These are phyloP conservation scores for Trichoderma pleuroti DNA, from an alignment of 2,329 filamentous ascomycete genomes.

Conservation along the genomic window DNA sequence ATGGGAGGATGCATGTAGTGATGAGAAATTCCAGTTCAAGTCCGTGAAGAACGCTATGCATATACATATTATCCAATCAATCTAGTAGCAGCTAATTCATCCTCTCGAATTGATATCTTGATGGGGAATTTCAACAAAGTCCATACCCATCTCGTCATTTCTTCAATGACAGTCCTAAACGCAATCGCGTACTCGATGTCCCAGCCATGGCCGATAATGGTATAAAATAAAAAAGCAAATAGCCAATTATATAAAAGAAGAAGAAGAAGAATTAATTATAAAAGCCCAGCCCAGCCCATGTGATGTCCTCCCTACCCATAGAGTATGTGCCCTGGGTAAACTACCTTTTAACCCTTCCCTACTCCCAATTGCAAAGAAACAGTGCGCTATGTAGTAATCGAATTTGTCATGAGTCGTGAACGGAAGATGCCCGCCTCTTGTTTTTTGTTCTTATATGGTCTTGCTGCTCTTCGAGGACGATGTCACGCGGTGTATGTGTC, in stretches of 20 bases:
- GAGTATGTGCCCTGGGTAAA: neutral
- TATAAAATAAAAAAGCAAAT: neutral
- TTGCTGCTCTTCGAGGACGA: neutral
- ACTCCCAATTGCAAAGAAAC: neutral
- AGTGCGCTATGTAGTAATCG: neutral
- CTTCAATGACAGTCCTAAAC: neutral
- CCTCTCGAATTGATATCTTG: neutral
- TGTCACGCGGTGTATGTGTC: constrained; percentile 40
- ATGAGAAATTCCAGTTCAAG: neutral
- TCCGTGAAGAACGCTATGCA: neutral
- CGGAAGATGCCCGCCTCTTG: neutral
- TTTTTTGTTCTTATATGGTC: neutral
- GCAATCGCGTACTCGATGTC: neutral
- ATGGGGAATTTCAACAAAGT: neutral
- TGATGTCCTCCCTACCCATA: neutral
- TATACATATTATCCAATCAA: neutral
- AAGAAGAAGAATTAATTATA: neutral
- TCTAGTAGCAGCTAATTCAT: neutral
- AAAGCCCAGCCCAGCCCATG: neutral
- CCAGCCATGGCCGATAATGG: neutral
- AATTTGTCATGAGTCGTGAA: neutral
- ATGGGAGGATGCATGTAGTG: neutral
- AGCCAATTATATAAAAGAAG: neutral
- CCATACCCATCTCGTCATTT: neutral
- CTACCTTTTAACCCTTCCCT: neutral